phyloP scores from a whole-genome alignment of 495 filamentous ascomycete genomes.

The Sordaria brevicollis region DNA sequence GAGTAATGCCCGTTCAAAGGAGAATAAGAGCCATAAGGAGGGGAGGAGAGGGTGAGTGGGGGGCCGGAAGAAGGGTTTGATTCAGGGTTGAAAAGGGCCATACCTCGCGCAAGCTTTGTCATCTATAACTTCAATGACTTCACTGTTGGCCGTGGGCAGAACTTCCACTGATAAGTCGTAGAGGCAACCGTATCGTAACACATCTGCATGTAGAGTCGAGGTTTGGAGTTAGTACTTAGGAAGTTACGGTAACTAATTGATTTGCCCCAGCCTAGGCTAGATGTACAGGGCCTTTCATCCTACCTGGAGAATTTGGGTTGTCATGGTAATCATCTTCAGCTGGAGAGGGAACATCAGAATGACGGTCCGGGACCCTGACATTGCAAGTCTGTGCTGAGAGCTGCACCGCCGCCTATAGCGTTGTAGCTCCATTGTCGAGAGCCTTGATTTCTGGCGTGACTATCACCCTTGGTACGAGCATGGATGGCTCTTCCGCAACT shows the following conservation, averaged over 20 bases:
- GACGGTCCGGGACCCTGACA: conserved; percentile 1
- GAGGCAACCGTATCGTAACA: conserved; percentile 28
- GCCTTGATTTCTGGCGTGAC: conserved; percentile 44
- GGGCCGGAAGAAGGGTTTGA: not conserved
- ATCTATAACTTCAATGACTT: conserved; percentile 28
- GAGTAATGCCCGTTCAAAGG: too few relatives aligned
- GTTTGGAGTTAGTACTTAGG: not conserved
- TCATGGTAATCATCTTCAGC: not conserved
- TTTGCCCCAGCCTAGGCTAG: not conserved
- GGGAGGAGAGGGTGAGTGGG: too few relatives aligned
- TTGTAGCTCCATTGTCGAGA: conserved; percentile 20
- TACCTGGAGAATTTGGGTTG: not conserved
- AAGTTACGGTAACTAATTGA: not conserved
- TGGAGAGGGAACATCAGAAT: not conserved
- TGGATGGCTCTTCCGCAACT: conserved; percentile 11
- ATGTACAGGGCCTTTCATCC: not conserved
- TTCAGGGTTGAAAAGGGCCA: not conserved
- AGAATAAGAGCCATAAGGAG: too few relatives aligned
- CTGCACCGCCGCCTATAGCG: conserved; percentile 39
- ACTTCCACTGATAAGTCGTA: conserved; percentile 31
- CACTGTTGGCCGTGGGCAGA: conserved; percentile 17
- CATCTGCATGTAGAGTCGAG: conserved; percentile 5
- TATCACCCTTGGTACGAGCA: conserved; percentile 30
- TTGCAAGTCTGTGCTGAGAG: conserved; percentile 28
- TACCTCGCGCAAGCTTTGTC: conserved; percentile 17